Conservation (phyloP, 495 filamentous ascomycete species). For the Penicillium silybi region DNA sequence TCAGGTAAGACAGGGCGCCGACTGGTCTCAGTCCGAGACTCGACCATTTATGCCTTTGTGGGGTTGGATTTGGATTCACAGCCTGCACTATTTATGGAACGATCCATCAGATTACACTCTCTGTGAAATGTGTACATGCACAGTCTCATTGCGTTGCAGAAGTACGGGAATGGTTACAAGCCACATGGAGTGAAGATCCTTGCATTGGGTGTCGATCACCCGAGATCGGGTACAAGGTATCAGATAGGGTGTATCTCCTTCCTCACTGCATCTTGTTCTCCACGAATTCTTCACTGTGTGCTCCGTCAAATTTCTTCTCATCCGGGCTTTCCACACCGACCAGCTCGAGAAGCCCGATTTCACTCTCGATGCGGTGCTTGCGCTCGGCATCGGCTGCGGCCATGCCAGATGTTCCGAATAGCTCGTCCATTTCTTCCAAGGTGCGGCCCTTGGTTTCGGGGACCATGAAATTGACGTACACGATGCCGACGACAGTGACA, state of each 20-base stretch:
- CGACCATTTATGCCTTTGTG: background rate
- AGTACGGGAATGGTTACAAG: background rate
- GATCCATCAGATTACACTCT: background rate
- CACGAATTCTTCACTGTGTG: conserved; percentile 8
- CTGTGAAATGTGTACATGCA: too few species aligned
- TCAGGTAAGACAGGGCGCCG: background rate
- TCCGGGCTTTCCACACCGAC: conserved; percentile 19
- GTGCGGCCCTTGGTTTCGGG: conserved; percentile 57
- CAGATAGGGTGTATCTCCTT: conserved; percentile 2
- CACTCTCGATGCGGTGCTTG: conserved; percentile 32
- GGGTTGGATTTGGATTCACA: too few species aligned
- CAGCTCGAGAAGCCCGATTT: conserved; percentile 30
- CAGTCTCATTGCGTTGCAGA: too few species aligned
- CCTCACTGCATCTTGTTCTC: background rate
- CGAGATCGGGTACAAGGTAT: background rate
- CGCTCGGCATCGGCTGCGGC: conserved; percentile 29
- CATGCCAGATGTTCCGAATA: conserved; percentile 42
- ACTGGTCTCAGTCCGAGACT: background rate
- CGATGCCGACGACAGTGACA: conserved; percentile 43
- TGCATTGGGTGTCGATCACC: background rate
- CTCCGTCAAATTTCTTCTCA: conserved; percentile 10
- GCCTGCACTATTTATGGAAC: background rate
- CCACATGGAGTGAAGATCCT: background rate
- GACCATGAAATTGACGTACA: conserved; percentile 49
- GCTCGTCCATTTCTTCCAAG: conserved; percentile 53